Conservation (phyloP, 306 rosid genomes). For the Lotus japonicus region DNA sequence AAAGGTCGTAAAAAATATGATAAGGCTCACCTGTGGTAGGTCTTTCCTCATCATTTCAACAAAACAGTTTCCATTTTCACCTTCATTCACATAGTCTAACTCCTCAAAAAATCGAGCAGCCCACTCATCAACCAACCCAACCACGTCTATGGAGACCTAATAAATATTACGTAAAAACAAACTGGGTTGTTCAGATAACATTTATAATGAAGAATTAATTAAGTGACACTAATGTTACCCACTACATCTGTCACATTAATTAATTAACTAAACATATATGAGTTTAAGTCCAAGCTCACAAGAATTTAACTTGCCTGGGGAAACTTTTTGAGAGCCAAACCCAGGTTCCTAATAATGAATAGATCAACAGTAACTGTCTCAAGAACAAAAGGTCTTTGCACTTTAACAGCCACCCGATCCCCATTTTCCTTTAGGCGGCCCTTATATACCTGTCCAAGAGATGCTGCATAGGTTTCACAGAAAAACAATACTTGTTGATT, state of each 20-base stretch:
- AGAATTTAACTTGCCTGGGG: slow-evolving; percentile 68
- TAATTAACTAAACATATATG: neutral
- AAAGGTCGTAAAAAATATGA: neutral
- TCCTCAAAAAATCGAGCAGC: slow-evolving; percentile 98
- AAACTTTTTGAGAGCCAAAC: slow-evolving; percentile 80
- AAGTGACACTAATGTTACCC: slow-evolving; percentile 8
- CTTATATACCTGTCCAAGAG: slow-evolving; percentile 97
- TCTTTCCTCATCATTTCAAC: slow-evolving; percentile 98
- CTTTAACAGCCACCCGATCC: slow-evolving; percentile 96
- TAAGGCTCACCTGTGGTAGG: slow-evolving; percentile 77
- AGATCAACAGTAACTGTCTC: slow-evolving; percentile 94
- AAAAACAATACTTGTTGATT: slow-evolving; percentile 16
- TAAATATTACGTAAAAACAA: slow-evolving; percentile 19
- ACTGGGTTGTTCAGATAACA: slow-evolving; percentile 6
- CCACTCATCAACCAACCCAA: slow-evolving; percentile 98
- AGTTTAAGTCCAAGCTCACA: slow-evolving; percentile 14
- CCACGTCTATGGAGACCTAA: slow-evolving; percentile 91
- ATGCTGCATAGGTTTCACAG: slow-evolving; percentile 59
- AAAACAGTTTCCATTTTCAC: slow-evolving; percentile 82
- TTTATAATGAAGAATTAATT: slow-evolving; percentile 13
- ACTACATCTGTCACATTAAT: neutral
- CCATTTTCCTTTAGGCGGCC: slow-evolving; percentile 91
- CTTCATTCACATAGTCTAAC: slow-evolving; percentile 90
- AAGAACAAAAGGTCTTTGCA: slow-evolving; percentile 96
- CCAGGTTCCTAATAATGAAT: slow-evolving; percentile 77